Base-by-base conservation (phyloP, 805 yeast genomes). In the Saccharomycopsis babjevae region DNA sequence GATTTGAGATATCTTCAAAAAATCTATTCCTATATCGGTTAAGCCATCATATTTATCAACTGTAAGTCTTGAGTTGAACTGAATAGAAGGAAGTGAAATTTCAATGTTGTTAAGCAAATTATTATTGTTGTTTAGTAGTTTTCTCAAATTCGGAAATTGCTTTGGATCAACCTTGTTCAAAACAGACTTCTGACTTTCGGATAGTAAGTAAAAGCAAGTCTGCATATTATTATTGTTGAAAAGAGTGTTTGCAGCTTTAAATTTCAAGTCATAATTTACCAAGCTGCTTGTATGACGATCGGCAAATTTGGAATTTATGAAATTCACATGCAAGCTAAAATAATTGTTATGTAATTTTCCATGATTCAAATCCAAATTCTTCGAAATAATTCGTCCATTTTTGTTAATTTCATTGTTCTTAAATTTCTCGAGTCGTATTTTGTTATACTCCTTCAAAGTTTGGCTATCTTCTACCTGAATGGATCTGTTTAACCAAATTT, bases 401-500 rank as follows among this genome's bases (percentile, higher is more conserved):
- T 60, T 60, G 22, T 1, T 16, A 10, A 50, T 36, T 11, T 57
- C 34, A 32, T 52, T 54, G 6, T 38, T 57, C 20, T 56, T 46
- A 8, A 34, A 39, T 36, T 36, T 36, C 36, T 55, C 32, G 11
- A 36, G 18, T 32, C 52, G 34, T 5, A 13, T 22, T 38, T 58
- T 28, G 1, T n/a, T 11, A 28, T 20, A 32, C 13, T 56, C 39
- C 13, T 50, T 59, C 43, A 62, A 22, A 20, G 62, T 40, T 40
- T 43, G 32, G 30, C 50, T 38, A 7, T 56, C 18, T 4, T 50
- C 25, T 5, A 61, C 28, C 10, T 57, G 38, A 15, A 57, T 46
- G 10, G 54, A 16, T 34, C 55, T 50, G 25, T 54, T 50, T 13
- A 61, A 36, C 65, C 65, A 63, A 7, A 63, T 16, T 39, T 61